A percentile compares a stretch with the other conserved stretches of the same genome.
Evolutionary conservation across 2,329 filamentous ascomycete genomes (phyloP).

Genomic region (Juglanconis oblonga): DNA sequence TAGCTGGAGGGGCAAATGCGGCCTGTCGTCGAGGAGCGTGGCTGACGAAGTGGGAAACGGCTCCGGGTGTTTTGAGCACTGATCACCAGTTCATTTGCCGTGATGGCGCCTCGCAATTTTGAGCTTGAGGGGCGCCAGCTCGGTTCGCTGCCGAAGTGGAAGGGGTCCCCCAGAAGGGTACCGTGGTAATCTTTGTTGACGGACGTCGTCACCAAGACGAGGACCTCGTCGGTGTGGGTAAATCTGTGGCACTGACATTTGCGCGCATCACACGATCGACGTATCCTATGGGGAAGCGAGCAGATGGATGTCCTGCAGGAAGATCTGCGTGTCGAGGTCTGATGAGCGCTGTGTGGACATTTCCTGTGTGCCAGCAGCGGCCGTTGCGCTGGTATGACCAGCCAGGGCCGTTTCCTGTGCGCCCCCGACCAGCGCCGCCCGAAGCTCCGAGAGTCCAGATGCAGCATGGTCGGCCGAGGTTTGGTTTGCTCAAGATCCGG

Average conservation of each 20-base stretch:
- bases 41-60: background rate
- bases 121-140: conserved; percentile 7
- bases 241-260: background rate
- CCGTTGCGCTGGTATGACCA: background rate
- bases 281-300: background rate
- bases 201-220: background rate
- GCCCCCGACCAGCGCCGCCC: conserved; percentile 3
- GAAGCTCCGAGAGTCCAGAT: conserved; percentile 10
- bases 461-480: conserved; percentile 3
- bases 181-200: background rate
- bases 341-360: too few relatives aligned
- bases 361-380: background rate
- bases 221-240: background rate
- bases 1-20: conserved; percentile 7
- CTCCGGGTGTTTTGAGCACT: conserved; percentile 4
- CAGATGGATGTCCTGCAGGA: conserved; percentile 1
- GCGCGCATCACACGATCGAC: background rate
- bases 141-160: conserved; percentile 15
- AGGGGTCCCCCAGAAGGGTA: background rate
- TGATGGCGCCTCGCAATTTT: conserved; percentile 5
- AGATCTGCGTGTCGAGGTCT: background rate
- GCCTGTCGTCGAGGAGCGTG: background rate
- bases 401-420: background rate
- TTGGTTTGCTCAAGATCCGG: background rate
- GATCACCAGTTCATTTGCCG: conserved; percentile 15